Percentiles rank a stretch among this genome's conserved stretches.
Evolutionary conservation across 2,329 filamentous ascomycete genomes (phyloP).

Genomic region (Claviceps spartinae): DNA sequence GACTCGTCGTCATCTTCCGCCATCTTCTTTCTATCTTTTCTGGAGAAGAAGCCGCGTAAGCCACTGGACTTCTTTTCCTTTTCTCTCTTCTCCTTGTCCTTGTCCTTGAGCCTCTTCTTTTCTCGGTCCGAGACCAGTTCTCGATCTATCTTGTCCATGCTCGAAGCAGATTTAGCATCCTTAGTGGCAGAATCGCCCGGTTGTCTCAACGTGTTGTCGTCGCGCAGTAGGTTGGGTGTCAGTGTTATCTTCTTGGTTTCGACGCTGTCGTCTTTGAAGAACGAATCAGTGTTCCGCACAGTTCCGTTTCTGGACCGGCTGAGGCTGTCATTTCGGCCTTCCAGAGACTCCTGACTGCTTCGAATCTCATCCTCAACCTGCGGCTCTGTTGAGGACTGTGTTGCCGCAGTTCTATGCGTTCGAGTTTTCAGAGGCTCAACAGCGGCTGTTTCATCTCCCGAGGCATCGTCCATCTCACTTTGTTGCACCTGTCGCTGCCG

Average conservation of each 20-base stretch:
- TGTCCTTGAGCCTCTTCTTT: constrained; percentile 61
- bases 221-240: constrained; percentile 80
- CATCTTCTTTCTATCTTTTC: constrained; percentile 46
- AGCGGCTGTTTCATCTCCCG: constrained; percentile 38
- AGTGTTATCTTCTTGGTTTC: constrained; percentile 97
- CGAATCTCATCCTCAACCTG: constrained; percentile 22
- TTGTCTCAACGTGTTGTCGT: constrained; percentile 54
- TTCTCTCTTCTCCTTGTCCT: constrained; percentile 61
- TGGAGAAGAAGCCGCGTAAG: constrained; percentile 48
- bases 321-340: constrained; percentile 35
- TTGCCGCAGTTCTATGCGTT: constrained; percentile 20
- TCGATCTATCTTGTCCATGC: constrained; percentile 55
- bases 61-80: constrained; percentile 50
- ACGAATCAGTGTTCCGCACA: constrained; percentile 83
- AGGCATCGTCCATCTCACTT: constrained; percentile 15
- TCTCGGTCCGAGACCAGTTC: constrained; percentile 51
- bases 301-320: constrained; percentile 71
- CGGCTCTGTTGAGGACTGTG: constrained; percentile 16
- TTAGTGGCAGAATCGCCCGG: constrained; percentile 27
- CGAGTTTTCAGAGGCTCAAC: constrained; percentile 42
- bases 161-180: constrained; percentile 45
- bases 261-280: constrained; percentile 90
- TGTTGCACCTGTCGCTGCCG: constrained; percentile 17
- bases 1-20: constrained; percentile 46
- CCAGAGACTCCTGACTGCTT: constrained; percentile 55